A percentile compares a stretch with the other conserved stretches of the same genome.
Evolutionary conservation across 139 green algal genomes (phyloP).

Genomic region (Medakamo hakoo): DNA sequence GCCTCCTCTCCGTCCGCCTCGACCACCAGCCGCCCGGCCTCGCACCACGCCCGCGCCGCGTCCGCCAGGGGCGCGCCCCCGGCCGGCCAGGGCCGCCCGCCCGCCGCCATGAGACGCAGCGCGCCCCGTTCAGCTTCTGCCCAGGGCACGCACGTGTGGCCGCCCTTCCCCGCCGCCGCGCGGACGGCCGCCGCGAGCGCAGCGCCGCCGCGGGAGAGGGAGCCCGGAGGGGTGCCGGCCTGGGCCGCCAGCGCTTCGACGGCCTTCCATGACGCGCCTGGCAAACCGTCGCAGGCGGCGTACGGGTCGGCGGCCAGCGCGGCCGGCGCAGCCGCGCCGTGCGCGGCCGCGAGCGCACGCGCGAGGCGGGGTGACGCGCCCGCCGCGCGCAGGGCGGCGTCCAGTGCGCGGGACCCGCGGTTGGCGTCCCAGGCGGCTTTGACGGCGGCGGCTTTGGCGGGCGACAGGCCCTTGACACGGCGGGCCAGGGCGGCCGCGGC

Average conservation of each 20-base stretch:
- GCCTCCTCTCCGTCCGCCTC: not conserved
- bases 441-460: conserved; percentile 11
- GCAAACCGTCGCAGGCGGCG: conserved; percentile 6
- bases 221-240: conserved; percentile 1
- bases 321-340: conserved; percentile 5
- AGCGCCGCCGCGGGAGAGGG: conserved; percentile 12
- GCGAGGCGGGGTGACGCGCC: not conserved
- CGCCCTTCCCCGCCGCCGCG: conserved; percentile 11
- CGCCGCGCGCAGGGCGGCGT: not conserved
- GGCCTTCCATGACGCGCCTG: conserved; percentile 11
- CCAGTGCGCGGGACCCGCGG: not conserved
- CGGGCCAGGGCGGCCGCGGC: conserved; percentile 7
- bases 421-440: conserved; percentile 19
- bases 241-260: not conserved
- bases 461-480: conserved; percentile 8
- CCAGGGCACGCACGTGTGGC: conserved; percentile 35
- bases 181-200: not conserved
- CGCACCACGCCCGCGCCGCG: not conserved
- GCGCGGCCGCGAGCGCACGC: not conserved
- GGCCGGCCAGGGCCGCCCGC: not conserved
- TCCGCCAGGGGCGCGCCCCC: not conserved
- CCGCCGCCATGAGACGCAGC: conserved; percentile 3
- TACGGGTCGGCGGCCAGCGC: conserved; percentile 7
- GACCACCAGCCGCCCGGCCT: not conserved
- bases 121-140: conserved; percentile 6